Evolutionary conservation across 495 filamentous ascomycete species (phyloP).

Genomic region (Podospora comata): DNA sequence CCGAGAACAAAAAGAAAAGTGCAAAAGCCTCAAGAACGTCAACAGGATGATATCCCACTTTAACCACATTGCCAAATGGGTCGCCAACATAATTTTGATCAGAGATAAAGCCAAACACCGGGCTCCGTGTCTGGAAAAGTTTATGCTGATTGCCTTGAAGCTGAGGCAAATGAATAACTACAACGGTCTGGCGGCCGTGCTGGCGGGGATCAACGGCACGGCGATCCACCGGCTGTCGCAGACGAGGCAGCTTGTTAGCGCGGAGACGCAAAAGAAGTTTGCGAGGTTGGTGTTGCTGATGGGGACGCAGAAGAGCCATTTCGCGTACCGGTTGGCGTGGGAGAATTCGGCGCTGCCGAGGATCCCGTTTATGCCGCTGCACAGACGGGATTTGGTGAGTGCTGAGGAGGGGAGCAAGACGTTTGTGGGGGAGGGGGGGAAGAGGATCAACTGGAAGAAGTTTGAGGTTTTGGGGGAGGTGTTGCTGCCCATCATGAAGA

Average conservation of each 20-base stretch:
- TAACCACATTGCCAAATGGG: slow-evolving; percentile 90
- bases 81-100: slow-evolving; percentile 85
- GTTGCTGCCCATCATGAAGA: slow-evolving; percentile 82
- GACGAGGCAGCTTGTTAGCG: slow-evolving; percentile 73
- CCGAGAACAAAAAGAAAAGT: slow-evolving; percentile 67
- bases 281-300: slow-evolving; percentile 88
- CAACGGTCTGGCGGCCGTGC: slow-evolving; percentile 86
- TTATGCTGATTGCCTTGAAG: slow-evolving; percentile 81
- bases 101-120: slow-evolving; percentile 96
- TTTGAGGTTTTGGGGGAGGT: slow-evolving; percentile 96
- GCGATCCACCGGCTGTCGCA: slow-evolving; percentile 81
- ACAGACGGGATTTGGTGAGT: slow-evolving; percentile 80
- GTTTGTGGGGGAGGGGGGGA: slow-evolving; percentile 69
- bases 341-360: slow-evolving; percentile 85
- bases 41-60: slow-evolving; percentile 94
- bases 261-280: slow-evolving; percentile 70
- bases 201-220: slow-evolving; percentile 87
- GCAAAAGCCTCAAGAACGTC: slow-evolving; percentile 76
- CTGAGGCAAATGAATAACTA: slow-evolving; percentile 94
- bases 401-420: slow-evolving; percentile 92
- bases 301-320: slow-evolving; percentile 85
- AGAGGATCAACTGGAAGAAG: slow-evolving; percentile 95
- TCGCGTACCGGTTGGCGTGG: slow-evolving; percentile 93
- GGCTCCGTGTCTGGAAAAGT: slow-evolving; percentile 84
- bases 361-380: slow-evolving; percentile 93